A percentile compares a stretch with the other conserved stretches of the same genome.
Conservation (phyloP, 345 rosid genomes). For the Kandelia obovata region DNA sequence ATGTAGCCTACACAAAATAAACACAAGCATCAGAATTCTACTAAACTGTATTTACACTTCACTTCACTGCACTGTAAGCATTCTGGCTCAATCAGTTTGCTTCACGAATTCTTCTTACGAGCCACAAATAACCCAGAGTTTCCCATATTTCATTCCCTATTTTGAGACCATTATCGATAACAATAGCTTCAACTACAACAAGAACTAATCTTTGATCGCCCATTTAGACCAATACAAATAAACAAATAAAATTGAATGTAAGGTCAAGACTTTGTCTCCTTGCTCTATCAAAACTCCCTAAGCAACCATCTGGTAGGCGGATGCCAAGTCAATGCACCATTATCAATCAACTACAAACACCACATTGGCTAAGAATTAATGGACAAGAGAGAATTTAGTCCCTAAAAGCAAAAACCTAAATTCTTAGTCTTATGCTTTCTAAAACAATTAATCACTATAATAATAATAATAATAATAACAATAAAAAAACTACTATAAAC, state of each 20-base stretch:
- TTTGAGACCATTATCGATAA: background rate
- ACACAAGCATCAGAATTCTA: background rate
- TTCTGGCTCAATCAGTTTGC: background rate
- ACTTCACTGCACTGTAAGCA: background rate
- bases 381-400: too few species aligned
- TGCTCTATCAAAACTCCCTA: too few species aligned
- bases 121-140: background rate
- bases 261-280: too few species aligned
- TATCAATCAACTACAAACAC: background rate
- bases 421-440: background rate
- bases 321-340: background rate
- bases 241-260: too few species aligned
- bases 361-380: too few species aligned
- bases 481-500: background rate
- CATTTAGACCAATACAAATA: background rate
- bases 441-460: background rate
- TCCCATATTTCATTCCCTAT: background rate
- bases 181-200: too few species aligned
- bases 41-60: background rate
- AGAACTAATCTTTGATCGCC: background rate
- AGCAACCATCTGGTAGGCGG: too few species aligned
- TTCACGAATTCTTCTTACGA: too few species aligned
- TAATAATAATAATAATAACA: background rate
- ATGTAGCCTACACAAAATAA: slow-evolving; percentile 40
- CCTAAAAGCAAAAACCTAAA: background rate